Evolutionary conservation across 2,329 filamentous ascomycete species (phyloP).

Genomic region (Exophiala bonariae): DNA sequence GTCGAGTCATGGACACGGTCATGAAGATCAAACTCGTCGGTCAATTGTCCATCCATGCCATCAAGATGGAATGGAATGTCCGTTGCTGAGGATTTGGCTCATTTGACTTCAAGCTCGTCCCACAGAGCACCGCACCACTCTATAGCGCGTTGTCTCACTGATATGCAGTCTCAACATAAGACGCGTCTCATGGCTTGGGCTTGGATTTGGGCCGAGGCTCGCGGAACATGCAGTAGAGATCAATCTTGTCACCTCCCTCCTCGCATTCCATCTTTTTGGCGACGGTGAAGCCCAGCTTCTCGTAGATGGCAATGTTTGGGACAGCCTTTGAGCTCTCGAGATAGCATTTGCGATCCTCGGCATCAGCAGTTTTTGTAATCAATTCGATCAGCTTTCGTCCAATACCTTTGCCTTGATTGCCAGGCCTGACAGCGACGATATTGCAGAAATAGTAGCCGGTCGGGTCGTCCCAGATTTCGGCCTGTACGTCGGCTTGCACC

Average conservation of each 20-base stretch:
- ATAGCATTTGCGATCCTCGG: slow-evolving; percentile 65
- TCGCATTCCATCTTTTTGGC: slow-evolving; percentile 64
- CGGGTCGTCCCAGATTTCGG: slow-evolving; percentile 63
- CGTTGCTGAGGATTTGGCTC: no score
- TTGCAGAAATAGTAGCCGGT: slow-evolving; percentile 76
- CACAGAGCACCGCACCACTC: no score
- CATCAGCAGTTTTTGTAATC: slow-evolving; percentile 64
- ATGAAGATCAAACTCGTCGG: no score
- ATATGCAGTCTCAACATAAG: no score
- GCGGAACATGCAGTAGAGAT: slow-evolving; percentile 38
- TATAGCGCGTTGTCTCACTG: no score
- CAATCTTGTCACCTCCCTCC: slow-evolving; percentile 62
- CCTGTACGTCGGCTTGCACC: slow-evolving; percentile 62
- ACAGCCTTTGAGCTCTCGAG: slow-evolving; percentile 68
- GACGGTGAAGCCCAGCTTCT: slow-evolving; percentile 66
- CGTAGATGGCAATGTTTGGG: slow-evolving; percentile 71
- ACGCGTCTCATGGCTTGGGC: no score
- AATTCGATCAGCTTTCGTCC: slow-evolving; percentile 64
- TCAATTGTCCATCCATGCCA: no score
- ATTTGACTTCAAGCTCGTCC: no score
- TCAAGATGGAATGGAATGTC: no score
- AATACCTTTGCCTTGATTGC: slow-evolving; percentile 66
- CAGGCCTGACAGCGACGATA: slow-evolving; percentile 68
- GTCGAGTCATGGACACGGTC: no score
- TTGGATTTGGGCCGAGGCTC: slow-evolving; percentile 20